These are phyloP conservation scores for Suillus clintonianus DNA, from an alignment of 768 basidiomycete genomes.

Conservation along the genomic window DNA sequence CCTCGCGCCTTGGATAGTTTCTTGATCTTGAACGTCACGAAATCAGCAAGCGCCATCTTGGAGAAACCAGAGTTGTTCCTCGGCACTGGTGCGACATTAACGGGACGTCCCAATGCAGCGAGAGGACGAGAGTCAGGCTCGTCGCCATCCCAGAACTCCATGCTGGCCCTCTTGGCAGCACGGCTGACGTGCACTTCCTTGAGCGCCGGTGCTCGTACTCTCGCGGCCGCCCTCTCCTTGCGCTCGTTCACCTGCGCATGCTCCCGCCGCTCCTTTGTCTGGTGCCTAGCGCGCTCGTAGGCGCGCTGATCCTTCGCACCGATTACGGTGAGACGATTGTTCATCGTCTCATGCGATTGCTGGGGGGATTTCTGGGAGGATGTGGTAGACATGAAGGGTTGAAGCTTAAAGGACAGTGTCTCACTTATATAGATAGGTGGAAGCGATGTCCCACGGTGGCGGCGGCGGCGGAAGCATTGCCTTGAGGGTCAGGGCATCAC, in stretches of 20 bases:
- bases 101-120: background rate
- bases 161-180: constrained; percentile 24
- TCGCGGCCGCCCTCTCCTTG: constrained; percentile 26
- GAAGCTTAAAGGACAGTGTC: background rate
- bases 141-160: constrained; percentile 32
- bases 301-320: constrained; percentile 32
- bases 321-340: constrained; percentile 16
- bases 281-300: constrained; percentile 35
- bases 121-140: constrained; percentile 6
- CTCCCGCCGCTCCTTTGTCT: constrained; percentile 32
- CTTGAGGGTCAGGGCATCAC: background rate
- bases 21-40: constrained; percentile 18
- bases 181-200: constrained; percentile 17
- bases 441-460: constrained; percentile 13
- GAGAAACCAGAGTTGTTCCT: constrained; percentile 12
- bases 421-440: constrained; percentile 33
- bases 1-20: background rate
- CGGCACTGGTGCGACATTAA: background rate
- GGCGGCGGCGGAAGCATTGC: background rate
- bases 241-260: constrained; percentile 31
- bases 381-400: constrained; percentile 31
- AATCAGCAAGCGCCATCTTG: constrained; percentile 27
- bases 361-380: constrained; percentile 21
- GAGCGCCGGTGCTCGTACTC: constrained; percentile 16
- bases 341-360: constrained; percentile 19